These are phyloP conservation scores for Calonectria pseudoreteaudii DNA, from an alignment of 2,329 filamentous ascomycete genomes.

Conservation along the genomic window DNA sequence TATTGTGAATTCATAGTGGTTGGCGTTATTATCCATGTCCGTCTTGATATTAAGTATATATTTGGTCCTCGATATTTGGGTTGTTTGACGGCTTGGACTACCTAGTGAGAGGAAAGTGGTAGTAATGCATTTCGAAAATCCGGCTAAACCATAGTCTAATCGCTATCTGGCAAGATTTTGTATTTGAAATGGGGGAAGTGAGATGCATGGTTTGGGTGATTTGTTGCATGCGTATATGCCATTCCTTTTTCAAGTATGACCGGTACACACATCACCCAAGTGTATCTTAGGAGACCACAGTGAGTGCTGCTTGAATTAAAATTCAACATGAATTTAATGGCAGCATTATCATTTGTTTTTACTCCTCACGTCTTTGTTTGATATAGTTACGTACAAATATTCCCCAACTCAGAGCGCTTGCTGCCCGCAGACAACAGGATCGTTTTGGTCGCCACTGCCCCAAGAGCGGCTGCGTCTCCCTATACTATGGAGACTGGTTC, in stretches of 20 bases:
- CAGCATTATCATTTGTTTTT: conserved; percentile 7
- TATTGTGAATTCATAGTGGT: background rate
- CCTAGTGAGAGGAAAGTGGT: background rate
- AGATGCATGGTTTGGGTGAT: background rate
- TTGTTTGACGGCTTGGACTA: background rate
- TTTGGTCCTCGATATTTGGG: background rate
- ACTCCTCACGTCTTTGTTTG: conserved; percentile 27
- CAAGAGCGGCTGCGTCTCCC: conserved; percentile 42
- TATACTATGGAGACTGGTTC: conserved; percentile 47
- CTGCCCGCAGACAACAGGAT: conserved; percentile 7
- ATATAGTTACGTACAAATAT: conserved; percentile 18
- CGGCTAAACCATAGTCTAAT: background rate
- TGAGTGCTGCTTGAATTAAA: background rate
- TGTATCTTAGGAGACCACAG: background rate
- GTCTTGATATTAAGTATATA: background rate
- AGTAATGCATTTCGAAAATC: background rate
- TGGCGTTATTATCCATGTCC: background rate
- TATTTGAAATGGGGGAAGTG: background rate
- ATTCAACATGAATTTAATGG: background rate
- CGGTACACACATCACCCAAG: background rate
- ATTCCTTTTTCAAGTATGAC: background rate
- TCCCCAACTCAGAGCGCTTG: conserved; percentile 16
- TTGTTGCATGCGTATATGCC: background rate
- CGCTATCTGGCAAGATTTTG: background rate
- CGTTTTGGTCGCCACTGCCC: conserved; percentile 31